Conservation (phyloP, 257 asterid species). For the Capsicum pubescens region DNA sequence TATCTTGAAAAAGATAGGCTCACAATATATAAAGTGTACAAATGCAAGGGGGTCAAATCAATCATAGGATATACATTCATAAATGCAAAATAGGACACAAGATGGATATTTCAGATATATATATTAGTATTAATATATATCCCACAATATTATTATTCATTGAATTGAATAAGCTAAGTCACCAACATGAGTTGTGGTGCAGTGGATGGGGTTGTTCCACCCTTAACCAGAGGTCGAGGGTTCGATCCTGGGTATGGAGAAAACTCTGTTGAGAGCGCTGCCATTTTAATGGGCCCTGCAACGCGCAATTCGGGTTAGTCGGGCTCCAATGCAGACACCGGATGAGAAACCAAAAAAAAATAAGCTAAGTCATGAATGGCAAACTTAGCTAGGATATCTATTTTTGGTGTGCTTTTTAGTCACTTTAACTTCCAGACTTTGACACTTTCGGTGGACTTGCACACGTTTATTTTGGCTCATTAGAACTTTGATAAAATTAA, state of each 20-base stretch:
- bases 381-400: no score
- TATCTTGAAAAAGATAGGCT: conserved; percentile 19
- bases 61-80: conserved; percentile 11
- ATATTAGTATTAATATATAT: background rate
- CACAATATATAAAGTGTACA: background rate
- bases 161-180: background rate
- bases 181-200: no score
- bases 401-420: background rate
- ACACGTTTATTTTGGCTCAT: conserved; percentile 9
- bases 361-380: no score
- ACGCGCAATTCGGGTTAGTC: no score
- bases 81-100: conserved; percentile 21
- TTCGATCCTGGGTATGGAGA: no score
- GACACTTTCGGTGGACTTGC: conserved; percentile 14
- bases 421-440: background rate
- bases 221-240: no score
- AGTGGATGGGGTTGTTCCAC: no score
- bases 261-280: no score
- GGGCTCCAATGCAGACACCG: no score
- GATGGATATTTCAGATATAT: conserved; percentile 4
- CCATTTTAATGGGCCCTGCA: no score
- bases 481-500: background rate
- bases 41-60: background rate
- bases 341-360: no score
- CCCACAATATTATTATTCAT: conserved; percentile 15